Base-by-base conservation (phyloP, 371 early-diverging fungal species). In the Rhizopus stolonifer region DNA sequence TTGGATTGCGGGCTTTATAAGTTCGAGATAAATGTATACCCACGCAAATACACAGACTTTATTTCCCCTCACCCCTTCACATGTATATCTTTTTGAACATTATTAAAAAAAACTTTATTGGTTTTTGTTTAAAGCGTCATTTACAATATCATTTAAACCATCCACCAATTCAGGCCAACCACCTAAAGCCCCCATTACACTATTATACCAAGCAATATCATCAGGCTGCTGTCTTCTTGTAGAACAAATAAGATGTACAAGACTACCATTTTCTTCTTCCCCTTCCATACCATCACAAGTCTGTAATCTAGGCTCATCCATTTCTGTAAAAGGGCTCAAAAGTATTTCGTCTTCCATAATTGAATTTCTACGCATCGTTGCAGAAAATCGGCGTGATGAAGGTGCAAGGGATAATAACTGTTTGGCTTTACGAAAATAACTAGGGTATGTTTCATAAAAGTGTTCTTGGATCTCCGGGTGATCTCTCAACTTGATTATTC, bases 131-230 rank as follows among this genome's bases (percentile, higher is more conserved):
- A 59, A 26, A 19, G 40, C 49, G 13, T 52, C 58, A 14, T 61
- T 45, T 19, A 61, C 44, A 19, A 64, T 60, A 23, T 72, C 72
- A 31, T 48, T 29, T 4, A 76, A 52, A 23, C 63, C 54, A 38
- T 76, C 72, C 26, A 72, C 31, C 9, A 76, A 46, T 33, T 72
- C 69, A 1, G 72, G 76, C 66, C 70, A 76, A 2, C 67, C 72
- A 21, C 67, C 64, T 13, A 72, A 56, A 13, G 56, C 46, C 13
- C 67, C 72, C 26, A 60, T 36, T 0, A 76, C 53, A 26, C 52
- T 49, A 19, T 65, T 58, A 8, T 65, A 21, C 76, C 76, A 76
- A 22, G 47, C 59, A 18, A 57, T 47, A 54, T 76, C 76, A 49
- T 76, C 70, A 0, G 76, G 72, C n/a, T 72, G 76, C 19, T 72